Evolutionary conservation across 441 rosid genomes (phyloP).

Genomic region (California macrophylla): DNA sequence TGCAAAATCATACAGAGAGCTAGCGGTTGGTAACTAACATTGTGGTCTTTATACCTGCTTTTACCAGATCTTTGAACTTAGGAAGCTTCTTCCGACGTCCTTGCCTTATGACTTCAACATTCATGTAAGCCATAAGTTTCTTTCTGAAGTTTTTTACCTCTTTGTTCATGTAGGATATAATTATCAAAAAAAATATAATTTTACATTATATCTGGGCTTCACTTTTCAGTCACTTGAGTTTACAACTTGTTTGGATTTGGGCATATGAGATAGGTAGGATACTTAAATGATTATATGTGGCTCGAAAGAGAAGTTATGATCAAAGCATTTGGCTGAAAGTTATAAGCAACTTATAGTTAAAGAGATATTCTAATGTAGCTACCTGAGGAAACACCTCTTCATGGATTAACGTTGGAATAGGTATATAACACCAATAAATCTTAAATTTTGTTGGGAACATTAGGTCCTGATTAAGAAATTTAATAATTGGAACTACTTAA

Average conservation of each 20-base stretch:
- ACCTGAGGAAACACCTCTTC: neutral
- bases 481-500: neutral
- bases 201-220: neutral
- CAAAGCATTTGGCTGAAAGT: neutral
- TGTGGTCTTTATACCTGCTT: conserved; percentile 4
- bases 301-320: neutral
- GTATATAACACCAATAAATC: neutral
- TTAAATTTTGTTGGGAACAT: neutral
- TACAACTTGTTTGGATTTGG: neutral
- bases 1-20: neutral
- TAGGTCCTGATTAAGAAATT: neutral
- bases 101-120: conserved; percentile 73
- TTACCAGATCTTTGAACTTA: conserved; percentile 67
- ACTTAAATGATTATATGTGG: neutral
- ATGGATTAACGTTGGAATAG: neutral
- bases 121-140: conserved; percentile 48
- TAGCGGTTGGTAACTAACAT: neutral
- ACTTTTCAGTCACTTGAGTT: neutral
- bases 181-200: neutral
- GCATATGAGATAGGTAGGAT: neutral
- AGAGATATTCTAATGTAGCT: neutral
- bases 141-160: neutral
- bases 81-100: conserved; percentile 73
- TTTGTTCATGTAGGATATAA: conserved; percentile 12
- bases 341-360: neutral